Evolutionary conservation across 305 asterid genomes (phyloP).

Genomic region (Fraxinus baroniana): DNA sequence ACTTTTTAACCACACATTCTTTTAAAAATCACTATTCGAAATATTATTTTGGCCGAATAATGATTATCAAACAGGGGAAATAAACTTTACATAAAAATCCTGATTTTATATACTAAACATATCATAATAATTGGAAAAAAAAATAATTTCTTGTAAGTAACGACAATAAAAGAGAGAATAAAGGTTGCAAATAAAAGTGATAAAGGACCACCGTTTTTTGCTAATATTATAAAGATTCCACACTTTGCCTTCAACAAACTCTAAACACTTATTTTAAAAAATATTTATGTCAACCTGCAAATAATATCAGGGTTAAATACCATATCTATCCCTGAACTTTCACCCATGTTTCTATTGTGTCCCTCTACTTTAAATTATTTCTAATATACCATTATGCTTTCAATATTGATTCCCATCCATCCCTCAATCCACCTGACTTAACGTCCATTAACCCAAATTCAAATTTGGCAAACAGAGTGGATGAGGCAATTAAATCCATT

Average conservation of each 20-base stretch:
- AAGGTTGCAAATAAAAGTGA: background rate
- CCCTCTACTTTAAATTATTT: background rate
- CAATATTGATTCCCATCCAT: background rate
- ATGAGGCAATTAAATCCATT: background rate
- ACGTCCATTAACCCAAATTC: background rate
- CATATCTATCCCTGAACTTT: background rate
- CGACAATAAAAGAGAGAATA: background rate
- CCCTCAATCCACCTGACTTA: background rate
- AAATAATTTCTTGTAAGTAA: background rate
- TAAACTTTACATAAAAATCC: too few relatives aligned
- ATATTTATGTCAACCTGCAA: background rate
- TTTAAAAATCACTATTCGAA: too few relatives aligned
- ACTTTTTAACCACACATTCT: too few relatives aligned
- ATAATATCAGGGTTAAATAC: background rate
- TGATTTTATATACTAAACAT: too few relatives aligned
- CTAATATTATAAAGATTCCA: background rate
- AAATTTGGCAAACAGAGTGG: background rate
- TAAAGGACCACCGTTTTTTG: background rate
- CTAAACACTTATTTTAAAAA: background rate
- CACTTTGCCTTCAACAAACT: background rate
- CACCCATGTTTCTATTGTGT: background rate
- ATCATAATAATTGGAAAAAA: background rate
- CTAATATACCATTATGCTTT: background rate
- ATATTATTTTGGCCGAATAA: too few relatives aligned
- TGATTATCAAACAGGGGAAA: too few relatives aligned